These are phyloP conservation scores for Coniosporium tulheliwenetii DNA, from an alignment of 2,329 filamentous ascomycete genomes.

Conservation along the genomic window DNA sequence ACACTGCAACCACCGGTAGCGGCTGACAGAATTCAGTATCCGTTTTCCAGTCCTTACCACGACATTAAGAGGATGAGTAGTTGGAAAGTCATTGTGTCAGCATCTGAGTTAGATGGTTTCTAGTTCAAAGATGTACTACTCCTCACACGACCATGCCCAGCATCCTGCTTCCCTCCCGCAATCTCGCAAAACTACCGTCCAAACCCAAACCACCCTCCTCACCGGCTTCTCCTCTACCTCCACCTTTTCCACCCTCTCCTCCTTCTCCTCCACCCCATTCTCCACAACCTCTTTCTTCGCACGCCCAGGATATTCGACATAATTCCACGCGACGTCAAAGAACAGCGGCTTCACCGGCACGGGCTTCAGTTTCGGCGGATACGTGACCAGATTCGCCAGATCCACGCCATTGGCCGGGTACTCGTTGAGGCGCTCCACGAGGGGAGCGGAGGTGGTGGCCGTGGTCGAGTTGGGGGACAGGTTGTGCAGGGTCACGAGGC, in stretches of 20 bases:
- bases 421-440: constrained; percentile 60
- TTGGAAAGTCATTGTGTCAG: no score
- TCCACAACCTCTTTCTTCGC: constrained; percentile 13
- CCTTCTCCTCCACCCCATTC: constrained; percentile 8
- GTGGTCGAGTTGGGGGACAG: constrained; percentile 35
- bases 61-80: no score
- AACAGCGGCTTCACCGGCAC: constrained; percentile 92
- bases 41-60: no score
- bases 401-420: constrained; percentile 60
- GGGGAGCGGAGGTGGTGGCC: constrained; percentile 34
- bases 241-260: constrained; percentile 7
- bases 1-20: no score
- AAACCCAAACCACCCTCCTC: constrained; percentile 37
- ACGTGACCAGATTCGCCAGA: constrained; percentile 67
- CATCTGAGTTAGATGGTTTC: no score
- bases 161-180: no score
- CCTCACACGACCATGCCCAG: no score
- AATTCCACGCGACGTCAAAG: constrained; percentile 94
- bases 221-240: constrained; percentile 21
- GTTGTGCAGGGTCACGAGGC: constrained; percentile 68
- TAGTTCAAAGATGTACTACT: no score
- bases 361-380: constrained; percentile 67
- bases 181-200: constrained; percentile 18
- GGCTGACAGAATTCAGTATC: no score
- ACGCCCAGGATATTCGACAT: constrained; percentile 75